Evolutionary conservation across 345 rosid genomes (phyloP), one percentile per base, ranked within the genome.

Genomic region (Lepidium sativum): DNA sequence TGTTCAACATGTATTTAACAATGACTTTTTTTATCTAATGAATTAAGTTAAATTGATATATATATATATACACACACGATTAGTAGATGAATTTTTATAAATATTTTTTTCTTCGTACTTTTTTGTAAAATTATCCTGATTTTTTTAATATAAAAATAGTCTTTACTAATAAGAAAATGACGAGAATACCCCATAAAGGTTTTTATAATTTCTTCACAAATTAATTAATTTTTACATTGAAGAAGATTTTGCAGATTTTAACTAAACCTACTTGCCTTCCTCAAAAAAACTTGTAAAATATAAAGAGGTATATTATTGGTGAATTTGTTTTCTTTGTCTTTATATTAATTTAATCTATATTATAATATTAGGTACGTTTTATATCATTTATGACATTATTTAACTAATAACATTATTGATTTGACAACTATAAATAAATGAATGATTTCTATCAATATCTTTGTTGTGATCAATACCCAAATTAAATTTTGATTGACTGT

Each of bases 211-310:
- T n/a, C n/a, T n/a, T 54, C 27, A 32, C 17, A 56, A 47, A 9
- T 23, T 63, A 45, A 27, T 18, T 62, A 20, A 35, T 45, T 39
- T 70, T 45, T 27, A 37, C 27, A 52, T 44, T 54, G 51, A 55
- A 54, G 51, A 45, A 63, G 75, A 54, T 63, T 54, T 55, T 54
- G 43, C 69, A 54, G 27, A 47, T 29, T 62, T 45, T 44, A 44
- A 54, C 40, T 12, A 27, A 37, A 33, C 9, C 51, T 54, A 70
- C 64, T 71, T 63, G 65, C 65, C 75, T 71, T 71, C 70, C 52
- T 55, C 63, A 29, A 55, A 29, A 31, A 21, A 49, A 71, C 75
- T 63, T 38, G 51, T 38, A 63, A 63, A 13, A 31, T 47, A 55
- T 55, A 3, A 55, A 18, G 41, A 13, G 0, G 18, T 6, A 17